Evolutionary conservation across 108 stramenopile genomes (phyloP), one percentile per base, ranked within the genome.

Genomic region (Cyclostephanos tholiformis): DNA sequence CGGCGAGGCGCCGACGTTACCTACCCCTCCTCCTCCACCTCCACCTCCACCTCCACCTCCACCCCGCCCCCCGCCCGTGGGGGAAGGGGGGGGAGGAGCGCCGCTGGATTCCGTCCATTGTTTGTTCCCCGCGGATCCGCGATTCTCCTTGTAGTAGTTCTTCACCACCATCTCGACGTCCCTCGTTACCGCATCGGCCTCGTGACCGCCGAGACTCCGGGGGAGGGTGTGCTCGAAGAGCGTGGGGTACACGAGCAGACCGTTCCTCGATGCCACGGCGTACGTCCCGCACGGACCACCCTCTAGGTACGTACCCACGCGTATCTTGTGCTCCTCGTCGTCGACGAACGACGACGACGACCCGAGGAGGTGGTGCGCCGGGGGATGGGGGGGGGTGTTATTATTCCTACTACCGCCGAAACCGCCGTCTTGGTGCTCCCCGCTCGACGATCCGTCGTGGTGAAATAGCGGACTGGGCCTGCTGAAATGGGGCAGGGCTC

Each of bases 261-360:
- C 81, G 6, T 61, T 60, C 43, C 72, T 77, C 59, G 52, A 65
- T 6, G 81, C 81, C 26, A 82, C 81, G 32, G 81, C 81, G 50
- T 82, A 82, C 30, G 81, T 82, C 0, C 81, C 81, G 57, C 81
- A 82, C 9, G 79, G 74, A 56, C 75, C 79, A 4, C 75, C 75
- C 36, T 61, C 59, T 32, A 80, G 62, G 23, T 80, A 70, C 29
- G 79, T 76, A 6, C 79, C 79, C 44, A 80, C 74, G 13, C 68
- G 67, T 57, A 80, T 80, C 36, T 76, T 75, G 26, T 80, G 74
- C 51, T 75, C 79, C 30, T 76, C 74, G 55, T 67, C 63, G 48
- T 80, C 69, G 10, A 53, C 55, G 23, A 20, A 55, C 16, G 59
- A 25, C 26, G 59, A 25, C 26, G 25, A 12, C 26, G 53, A 55